Percentiles rank a stretch among this genome's conserved stretches.
phyloP scores from a whole-genome alignment of 164 flowering plant genomes.

The Paratinospora sagittata region DNA sequence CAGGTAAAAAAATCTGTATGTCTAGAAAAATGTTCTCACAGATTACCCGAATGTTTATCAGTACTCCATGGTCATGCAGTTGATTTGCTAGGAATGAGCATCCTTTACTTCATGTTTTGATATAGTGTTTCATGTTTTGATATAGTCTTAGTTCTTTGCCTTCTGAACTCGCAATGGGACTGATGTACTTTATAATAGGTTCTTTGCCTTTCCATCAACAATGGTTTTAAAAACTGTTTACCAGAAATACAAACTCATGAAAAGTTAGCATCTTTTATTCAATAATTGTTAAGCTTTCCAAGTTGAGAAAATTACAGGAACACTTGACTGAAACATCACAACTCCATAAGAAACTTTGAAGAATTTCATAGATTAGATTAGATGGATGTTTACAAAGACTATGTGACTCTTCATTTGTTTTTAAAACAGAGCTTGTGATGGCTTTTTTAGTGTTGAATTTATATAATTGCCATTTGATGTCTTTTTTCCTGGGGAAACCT shows the following conservation, averaged over 20 bases:
- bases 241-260: neutral
- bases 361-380: neutral
- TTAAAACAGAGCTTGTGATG: no score
- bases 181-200: neutral
- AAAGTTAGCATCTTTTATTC: neutral
- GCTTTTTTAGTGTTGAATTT: no score
- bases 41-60: neutral
- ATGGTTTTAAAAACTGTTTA: neutral
- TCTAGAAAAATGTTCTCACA: neutral
- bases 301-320: neutral
- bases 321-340: neutral
- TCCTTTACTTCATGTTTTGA: neutral
- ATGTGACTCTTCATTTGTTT: no score
- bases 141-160: neutral
- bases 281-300: neutral
- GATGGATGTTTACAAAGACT: no score
- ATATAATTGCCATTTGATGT: no score
- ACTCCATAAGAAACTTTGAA: neutral
- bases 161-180: neutral
- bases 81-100: neutral
- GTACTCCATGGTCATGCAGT: neutral
- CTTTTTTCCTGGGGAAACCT: no score
- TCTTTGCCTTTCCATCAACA: neutral
- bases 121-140: neutral
- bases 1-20: constrained; percentile 41